Conservation (phyloP, 805 yeast species). For the Spathaspora passalidarum region DNA sequence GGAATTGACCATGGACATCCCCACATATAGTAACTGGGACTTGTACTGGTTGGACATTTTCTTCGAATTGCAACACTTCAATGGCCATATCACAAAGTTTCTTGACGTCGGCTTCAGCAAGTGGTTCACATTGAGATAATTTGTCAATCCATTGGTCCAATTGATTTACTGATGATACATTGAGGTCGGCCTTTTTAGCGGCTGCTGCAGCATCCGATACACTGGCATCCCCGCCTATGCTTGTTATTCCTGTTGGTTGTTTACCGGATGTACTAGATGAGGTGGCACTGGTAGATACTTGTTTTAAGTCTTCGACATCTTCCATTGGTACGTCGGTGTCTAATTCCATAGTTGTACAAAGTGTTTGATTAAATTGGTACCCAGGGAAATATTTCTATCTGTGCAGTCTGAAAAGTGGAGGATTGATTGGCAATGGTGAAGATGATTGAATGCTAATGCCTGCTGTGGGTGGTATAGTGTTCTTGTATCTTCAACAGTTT, state of each 20-base stretch:
- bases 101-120: conserved; percentile 76
- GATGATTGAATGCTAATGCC: too few relatives aligned
- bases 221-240: conserved; percentile 7
- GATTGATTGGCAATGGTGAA: too few relatives aligned
- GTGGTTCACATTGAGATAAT: conserved; percentile 73
- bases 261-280: not conserved
- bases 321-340: conserved; percentile 86
- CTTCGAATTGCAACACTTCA: conserved; percentile 86
- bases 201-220: conserved; percentile 27
- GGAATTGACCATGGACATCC: conserved; percentile 95
- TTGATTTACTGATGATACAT: conserved; percentile 51
- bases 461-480: too few relatives aligned
- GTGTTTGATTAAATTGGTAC: not conserved
- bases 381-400: not conserved
- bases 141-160: conserved; percentile 87
- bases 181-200: conserved; percentile 18
- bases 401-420: not conserved
- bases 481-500: not conserved
- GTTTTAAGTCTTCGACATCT: conserved; percentile 56
- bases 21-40: conserved; percentile 98
- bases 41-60: conserved; percentile 91
- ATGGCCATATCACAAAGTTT: conserved; percentile 85
- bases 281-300: conserved; percentile 3
- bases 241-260: not conserved
- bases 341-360: conserved; percentile 54